phyloP scores from a whole-genome alignment of 2,329 filamentous ascomycete genomes.

The Fusarium nurragi region DNA sequence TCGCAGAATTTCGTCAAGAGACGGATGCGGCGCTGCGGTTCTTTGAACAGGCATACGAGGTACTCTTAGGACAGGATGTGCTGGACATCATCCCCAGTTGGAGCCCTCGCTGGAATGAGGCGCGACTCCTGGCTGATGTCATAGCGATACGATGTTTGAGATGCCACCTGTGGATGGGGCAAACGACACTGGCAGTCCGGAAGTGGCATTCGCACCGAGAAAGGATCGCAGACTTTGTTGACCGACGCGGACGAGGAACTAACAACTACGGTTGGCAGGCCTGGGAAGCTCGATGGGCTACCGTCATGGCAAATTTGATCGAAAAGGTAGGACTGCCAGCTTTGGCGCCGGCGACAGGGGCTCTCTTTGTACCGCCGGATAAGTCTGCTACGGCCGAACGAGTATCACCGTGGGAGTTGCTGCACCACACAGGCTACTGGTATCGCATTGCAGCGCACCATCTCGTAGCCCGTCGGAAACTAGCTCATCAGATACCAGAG shows the following conservation, averaged over 20 bases:
- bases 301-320: slow-evolving; percentile 69
- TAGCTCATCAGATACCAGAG: slow-evolving; percentile 67
- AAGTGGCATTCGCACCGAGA: slow-evolving; percentile 82
- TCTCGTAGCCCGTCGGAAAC: slow-evolving; percentile 59
- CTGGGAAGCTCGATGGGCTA: slow-evolving; percentile 83
- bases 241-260: slow-evolving; percentile 84
- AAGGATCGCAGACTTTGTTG: slow-evolving; percentile 78
- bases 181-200: slow-evolving; percentile 81
- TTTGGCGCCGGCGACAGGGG: slow-evolving; percentile 55
- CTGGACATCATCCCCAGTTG: slow-evolving; percentile 90
- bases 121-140: slow-evolving; percentile 84
- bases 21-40: slow-evolving; percentile 87
- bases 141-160: slow-evolving; percentile 83
- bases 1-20: slow-evolving; percentile 93
- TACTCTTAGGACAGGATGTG: slow-evolving; percentile 81
- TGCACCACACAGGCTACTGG: slow-evolving; percentile 76
- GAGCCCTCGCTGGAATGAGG: slow-evolving; percentile 91
- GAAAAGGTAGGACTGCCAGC: slow-evolving; percentile 63
- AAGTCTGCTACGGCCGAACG: slow-evolving; percentile 67
- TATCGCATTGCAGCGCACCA: slow-evolving; percentile 69
- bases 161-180: slow-evolving; percentile 81
- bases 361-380: slow-evolving; percentile 65
- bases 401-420: slow-evolving; percentile 68
- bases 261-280: slow-evolving; percentile 93
- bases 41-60: slow-evolving; percentile 88